These are phyloP conservation scores for Diplotaxis tenuifolia DNA, from an alignment of 345 rosid genomes.

Conservation along the genomic window DNA sequence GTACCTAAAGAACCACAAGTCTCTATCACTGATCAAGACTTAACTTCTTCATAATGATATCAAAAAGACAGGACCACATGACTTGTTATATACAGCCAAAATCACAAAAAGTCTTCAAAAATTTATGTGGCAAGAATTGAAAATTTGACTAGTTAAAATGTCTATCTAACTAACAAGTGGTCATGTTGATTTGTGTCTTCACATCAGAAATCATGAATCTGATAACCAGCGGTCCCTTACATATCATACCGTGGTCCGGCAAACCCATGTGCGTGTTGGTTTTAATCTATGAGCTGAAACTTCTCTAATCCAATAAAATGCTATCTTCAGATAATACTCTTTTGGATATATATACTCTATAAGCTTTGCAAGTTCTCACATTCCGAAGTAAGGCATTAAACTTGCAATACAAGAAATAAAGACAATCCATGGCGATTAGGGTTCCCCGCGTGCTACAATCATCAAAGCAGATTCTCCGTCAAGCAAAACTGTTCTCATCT, in stretches of 20 bases:
- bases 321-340: constrained; percentile 12
- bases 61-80: constrained; percentile 38
- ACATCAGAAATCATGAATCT: constrained; percentile 22
- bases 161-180: constrained; percentile 38
- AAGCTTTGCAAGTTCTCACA: constrained; percentile 21
- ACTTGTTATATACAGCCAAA: constrained; percentile 19
- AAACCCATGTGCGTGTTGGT: constrained; percentile 37
- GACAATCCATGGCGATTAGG: constrained; percentile 31
- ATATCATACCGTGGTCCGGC: constrained; percentile 36
- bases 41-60: constrained; percentile 16
- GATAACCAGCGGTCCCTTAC: constrained; percentile 25
- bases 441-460: constrained; percentile 31
- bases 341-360: constrained; percentile 31
- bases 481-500: constrained; percentile 23
- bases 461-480: constrained; percentile 35
- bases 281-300: constrained; percentile 14
- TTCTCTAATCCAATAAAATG: constrained; percentile 11
- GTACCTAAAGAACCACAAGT: constrained; percentile 34
- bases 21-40: constrained; percentile 26
- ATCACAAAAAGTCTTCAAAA: constrained; percentile 19
- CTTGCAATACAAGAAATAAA: constrained; percentile 14
- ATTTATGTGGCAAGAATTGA: constrained; percentile 34
- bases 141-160: constrained; percentile 23
- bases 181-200: constrained; percentile 15
- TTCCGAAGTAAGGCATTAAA: not conserved